A percentile compares a stretch with the other conserved stretches of the same genome.
Evolutionary conservation across 331 rosid genomes (phyloP).

Genomic region (Rhamnella rubrinervis): DNA sequence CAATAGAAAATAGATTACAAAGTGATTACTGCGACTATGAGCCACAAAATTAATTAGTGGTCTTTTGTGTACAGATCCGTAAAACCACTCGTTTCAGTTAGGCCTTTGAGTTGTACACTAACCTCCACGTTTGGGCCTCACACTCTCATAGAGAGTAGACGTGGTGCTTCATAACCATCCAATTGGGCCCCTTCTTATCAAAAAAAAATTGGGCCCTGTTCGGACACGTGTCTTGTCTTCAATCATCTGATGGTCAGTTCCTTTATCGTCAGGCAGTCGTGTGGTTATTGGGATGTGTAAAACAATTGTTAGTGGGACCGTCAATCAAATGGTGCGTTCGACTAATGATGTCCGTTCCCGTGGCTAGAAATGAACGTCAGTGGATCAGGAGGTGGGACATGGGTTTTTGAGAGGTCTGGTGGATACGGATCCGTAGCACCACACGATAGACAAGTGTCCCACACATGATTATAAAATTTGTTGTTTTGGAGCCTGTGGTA

Average conservation of each 20-base stretch:
- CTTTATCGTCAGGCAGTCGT: not conserved
- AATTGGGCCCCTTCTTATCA: conserved; percentile 1
- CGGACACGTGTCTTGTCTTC: not conserved
- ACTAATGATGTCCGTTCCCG: not conserved
- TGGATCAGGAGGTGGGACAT: not conserved
- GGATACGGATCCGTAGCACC: conserved; percentile 5
- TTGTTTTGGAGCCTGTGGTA: conserved; percentile 1
- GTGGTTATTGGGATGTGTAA: not conserved
- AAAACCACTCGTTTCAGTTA: conserved; percentile 19
- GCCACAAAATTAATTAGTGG: conserved; percentile 25
- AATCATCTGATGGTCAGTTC: not conserved
- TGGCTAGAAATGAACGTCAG: conserved; percentile 12
- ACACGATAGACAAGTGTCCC: not conserved
- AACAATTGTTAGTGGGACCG: conserved; percentile 12
- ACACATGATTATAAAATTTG: not conserved
- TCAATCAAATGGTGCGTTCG: no score
- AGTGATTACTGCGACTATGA: not conserved
- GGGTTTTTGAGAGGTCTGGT: no score
- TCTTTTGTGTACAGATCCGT: conserved; percentile 13
- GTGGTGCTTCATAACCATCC: not conserved
- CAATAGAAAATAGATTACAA: not conserved
- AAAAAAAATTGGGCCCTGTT: no score
- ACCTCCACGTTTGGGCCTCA: conserved; percentile 22
- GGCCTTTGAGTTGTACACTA: not conserved
- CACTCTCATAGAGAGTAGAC: not conserved